Evolutionary conservation across 495 filamentous ascomycete species (phyloP), one percentile per base, ranked within the genome.

Genomic region (Aspergillus carlsbadensis): DNA sequence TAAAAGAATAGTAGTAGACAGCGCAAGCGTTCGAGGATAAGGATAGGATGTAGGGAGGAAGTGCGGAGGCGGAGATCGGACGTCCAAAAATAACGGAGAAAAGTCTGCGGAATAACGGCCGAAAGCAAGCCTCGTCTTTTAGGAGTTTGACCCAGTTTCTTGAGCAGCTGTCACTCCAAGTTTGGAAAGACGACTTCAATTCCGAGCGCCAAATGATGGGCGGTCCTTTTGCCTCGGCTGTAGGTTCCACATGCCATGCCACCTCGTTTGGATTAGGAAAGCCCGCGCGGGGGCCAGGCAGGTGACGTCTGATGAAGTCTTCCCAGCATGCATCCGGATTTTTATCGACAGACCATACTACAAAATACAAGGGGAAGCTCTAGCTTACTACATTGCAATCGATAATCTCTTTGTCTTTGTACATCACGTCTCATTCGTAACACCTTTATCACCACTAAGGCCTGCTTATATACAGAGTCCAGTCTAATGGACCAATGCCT

Each of bases 391-490:
- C 26, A 3, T 29, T 36, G 35, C 21, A 40, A 40, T 17, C 8
- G 24, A 10, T 11, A 18, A 34, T 8, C 14, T 1, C 1, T 24
- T 33, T 52, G 24, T 42, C 24, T 42, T 20, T 39, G 15, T 26
- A 33, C n/a, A 8, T 26, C 17, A 44, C 13, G 46, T 52, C 42
- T 53, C 56, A 41, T 59, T 57, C 49, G 45, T 53, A 52, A 22
- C 44, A 49, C 18, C n/a, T 42, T 49, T 29, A 8, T 29, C 26
- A 42, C 17, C 50, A 63, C 58, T 36, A 41, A 61, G 54, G 43
- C 45, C 61, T 58, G 67, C 64, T 65, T 74, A 76, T 76, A 67
- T 76, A 76, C 73, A 76, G 50, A 53, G 48, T 56, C 52, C 54
- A 47, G 10, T 35, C 22, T 33, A 57, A 53, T 65, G 55, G 52